phyloP scores from a whole-genome alignment of 345 rosid species.

The Raphanus raphanistrum region DNA sequence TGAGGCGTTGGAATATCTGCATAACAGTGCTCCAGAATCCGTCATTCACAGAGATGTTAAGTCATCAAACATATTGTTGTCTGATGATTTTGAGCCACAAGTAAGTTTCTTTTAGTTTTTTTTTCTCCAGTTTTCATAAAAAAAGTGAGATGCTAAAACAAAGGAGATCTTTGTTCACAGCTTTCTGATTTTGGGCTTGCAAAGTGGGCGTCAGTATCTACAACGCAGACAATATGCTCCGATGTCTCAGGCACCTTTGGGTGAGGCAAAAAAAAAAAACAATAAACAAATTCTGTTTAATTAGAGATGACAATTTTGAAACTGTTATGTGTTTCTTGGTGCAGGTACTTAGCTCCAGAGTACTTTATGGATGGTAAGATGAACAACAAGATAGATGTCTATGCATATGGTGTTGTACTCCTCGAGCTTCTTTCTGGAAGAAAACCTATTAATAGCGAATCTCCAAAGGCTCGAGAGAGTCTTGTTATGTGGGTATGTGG shows the following conservation, averaged over 20 bases:
- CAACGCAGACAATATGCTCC: constrained; percentile 63
- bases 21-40: constrained; percentile 51
- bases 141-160: constrained; percentile 1
- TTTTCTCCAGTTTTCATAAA: neutral
- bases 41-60: constrained; percentile 96
- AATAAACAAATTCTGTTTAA: constrained; percentile 4
- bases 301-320: constrained; percentile 28
- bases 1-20: constrained; percentile 83
- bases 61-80: constrained; percentile 85
- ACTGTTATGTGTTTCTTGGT: constrained; percentile 15
- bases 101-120: constrained; percentile 39
- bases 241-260: constrained; percentile 97
- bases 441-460: constrained; percentile 62
- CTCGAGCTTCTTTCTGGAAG: constrained; percentile 98
- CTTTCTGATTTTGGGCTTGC: constrained; percentile 97
- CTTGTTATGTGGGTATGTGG: constrained; percentile 92
- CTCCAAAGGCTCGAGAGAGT: constrained; percentile 78
- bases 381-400: constrained; percentile 84
- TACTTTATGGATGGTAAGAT: constrained; percentile 93
- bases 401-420: constrained; percentile 90
- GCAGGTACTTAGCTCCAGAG: constrained; percentile 98
- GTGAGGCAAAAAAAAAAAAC: constrained; percentile 38
- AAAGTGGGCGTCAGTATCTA: constrained; percentile 56
- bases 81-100: constrained; percentile 90
- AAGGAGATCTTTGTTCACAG: constrained; percentile 43